phyloP scores from a whole-genome alignment of 2,329 filamentous ascomycete species.

The Pseudogymnoascus sp. region DNA sequence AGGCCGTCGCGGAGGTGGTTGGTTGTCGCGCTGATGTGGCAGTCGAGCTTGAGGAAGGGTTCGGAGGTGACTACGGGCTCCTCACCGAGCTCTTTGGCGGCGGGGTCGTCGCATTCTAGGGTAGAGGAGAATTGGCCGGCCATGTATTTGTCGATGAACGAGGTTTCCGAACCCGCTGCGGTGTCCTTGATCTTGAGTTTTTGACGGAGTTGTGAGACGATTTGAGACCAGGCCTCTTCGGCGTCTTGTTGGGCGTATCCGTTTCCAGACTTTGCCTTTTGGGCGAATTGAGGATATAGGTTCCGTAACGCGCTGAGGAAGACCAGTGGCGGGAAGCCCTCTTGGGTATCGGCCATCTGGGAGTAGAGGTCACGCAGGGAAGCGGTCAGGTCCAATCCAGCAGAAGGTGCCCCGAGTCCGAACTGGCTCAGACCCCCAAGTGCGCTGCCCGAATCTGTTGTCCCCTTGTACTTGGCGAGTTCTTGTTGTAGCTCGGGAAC shows the following conservation, averaged over 20 bases:
- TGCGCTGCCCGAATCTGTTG: conserved; percentile 22
- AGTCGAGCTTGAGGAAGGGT: conserved; percentile 84
- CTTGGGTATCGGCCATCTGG: conserved; percentile 81
- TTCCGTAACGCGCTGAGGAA: conserved; percentile 76
- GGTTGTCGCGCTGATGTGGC: conserved; percentile 79
- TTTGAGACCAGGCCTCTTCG: conserved; percentile 96
- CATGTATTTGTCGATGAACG: conserved; percentile 89
- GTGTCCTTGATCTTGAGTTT: conserved; percentile 60
- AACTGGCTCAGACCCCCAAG: conserved; percentile 40
- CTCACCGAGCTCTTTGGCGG: conserved; percentile 68
- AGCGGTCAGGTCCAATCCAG: conserved; percentile 63
- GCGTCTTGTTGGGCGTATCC: conserved; percentile 97
- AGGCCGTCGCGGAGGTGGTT: conserved; percentile 92
- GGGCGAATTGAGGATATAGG: conserved; percentile 86
- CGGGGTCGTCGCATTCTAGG: conserved; percentile 76
- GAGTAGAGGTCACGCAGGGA: conserved; percentile 79
- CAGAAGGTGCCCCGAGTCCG: conserved; percentile 36
- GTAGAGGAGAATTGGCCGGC: conserved; percentile 70
- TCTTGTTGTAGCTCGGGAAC: conserved; percentile 87
- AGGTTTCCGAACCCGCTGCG: conserved; percentile 38
- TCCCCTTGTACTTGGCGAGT: conserved; percentile 55
- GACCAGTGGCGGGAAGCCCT: conserved; percentile 72
- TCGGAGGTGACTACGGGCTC: conserved; percentile 61
- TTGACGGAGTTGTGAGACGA: conserved; percentile 72
- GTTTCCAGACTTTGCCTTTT: conserved; percentile 71